Base-by-base conservation (phyloP, 208 protist species). In the Leishmania major region DNA sequence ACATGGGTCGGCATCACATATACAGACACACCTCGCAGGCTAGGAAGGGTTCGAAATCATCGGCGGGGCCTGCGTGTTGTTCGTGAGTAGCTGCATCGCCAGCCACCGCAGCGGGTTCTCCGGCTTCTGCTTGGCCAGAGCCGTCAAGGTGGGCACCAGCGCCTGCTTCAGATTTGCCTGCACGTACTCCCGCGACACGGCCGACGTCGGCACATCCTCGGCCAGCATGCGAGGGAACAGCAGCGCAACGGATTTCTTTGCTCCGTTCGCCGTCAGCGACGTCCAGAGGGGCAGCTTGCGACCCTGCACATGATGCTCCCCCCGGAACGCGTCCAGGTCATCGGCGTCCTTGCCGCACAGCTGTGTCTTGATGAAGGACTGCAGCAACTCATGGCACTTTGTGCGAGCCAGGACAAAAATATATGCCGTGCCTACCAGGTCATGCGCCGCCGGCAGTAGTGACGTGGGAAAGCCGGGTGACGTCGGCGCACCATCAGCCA, bases 21-120 rank as follows among this genome's bases (percentile, higher is more conserved):
- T 25, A 31, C 25, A 25, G 6, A 22, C 22, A 66, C 35, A 19
- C 1, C 7, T 45, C 37, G 13, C 25, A 8, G 5, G 11, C 55
- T 49, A 86, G 17, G 55, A 70, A 0, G 78, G 69, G 55, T 4
- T 70, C 47, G 35, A 31, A 28, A 96, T 85, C 85, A 95, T 92
- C 57, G 92, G 93, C 45, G 94, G 94, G 17, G 91, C 88, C 59
- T 93, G 90, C 43, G 78, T 85, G 83, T 98, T 98, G 59, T 88
- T 94, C 37, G 92, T 87, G 11, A 98, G 80, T n/a, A 98, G 79
- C 51, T 91, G 91, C 78, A 94, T 87, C 51, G 95, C 97, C 51
- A 98, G 81, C 94, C 94, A 98, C 15, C 87, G 82, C 37, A 98
- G 71, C n/a, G 96, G 95, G 77, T 98, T 87, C 60, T 87, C 88